A percentile compares a stretch with the other conserved stretches of the same genome.
phyloP scores from a whole-genome alignment of 495 filamentous ascomycete genomes.

The Aspergillus cavernicola region DNA sequence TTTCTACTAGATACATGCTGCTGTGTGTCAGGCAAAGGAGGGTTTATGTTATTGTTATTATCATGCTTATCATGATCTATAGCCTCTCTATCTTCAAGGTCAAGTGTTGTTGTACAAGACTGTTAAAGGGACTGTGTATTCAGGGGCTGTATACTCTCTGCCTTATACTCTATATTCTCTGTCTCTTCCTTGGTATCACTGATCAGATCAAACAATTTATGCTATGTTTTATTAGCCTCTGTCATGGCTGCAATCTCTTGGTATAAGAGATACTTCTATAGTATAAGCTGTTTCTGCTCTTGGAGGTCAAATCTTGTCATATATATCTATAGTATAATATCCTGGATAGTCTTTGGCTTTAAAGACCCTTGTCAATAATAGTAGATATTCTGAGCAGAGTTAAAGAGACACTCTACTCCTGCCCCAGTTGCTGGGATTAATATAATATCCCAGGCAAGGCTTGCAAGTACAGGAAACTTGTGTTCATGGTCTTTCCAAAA shows the following conservation, averaged over 20 bases:
- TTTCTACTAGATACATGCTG: background rate
- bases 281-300: background rate
- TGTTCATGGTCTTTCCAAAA: constrained; percentile 17
- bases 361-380: constrained; percentile 11
- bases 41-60: background rate
- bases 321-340: background rate
- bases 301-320: background rate
- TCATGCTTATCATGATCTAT: background rate
- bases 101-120: background rate
- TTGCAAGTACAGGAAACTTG: constrained; percentile 12
- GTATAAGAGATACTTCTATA: background rate
- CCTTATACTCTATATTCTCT: too few species aligned
- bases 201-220: background rate
- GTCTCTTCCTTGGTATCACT: background rate
- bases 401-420: constrained; percentile 18
- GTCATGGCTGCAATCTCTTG: background rate
- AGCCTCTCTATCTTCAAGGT: background rate
- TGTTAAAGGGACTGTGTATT: background rate
- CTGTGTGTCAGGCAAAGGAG: background rate
- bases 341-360: background rate
- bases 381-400: constrained; percentile 16
- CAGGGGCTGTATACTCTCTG: too few species aligned
- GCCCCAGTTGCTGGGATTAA: constrained; percentile 12
- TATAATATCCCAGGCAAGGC: constrained; percentile 12
- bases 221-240: background rate